phyloP scores from a whole-genome alignment of 805 yeast genomes.

The Maudiozyma barnettii region DNA sequence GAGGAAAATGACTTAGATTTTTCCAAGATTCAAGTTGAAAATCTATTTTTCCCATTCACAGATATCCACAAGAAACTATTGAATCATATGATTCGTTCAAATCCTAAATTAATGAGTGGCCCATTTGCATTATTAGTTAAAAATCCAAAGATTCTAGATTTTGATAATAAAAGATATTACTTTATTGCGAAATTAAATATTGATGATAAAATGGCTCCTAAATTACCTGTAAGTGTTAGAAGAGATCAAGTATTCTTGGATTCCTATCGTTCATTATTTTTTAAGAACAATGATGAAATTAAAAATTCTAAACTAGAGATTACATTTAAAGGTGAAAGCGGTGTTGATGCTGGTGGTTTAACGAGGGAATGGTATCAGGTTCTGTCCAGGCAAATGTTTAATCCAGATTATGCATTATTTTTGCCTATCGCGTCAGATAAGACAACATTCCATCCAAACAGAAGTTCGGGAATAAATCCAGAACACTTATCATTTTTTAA shows the following conservation, averaged over 20 bases:
- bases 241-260: slow-evolving; percentile 90
- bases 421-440: slow-evolving; percentile 85
- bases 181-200: slow-evolving; percentile 67
- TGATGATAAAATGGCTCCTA: slow-evolving; percentile 33
- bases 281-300: slow-evolving; percentile 66
- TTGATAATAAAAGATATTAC: slow-evolving; percentile 84
- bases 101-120: slow-evolving; percentile 91
- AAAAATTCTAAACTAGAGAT: slow-evolving; percentile 65
- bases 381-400: slow-evolving; percentile 86
- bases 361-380: slow-evolving; percentile 98
- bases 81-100: slow-evolving; percentile 83
- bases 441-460: slow-evolving; percentile 90
- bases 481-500: slow-evolving; percentile 89
- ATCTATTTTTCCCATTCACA: slow-evolving; percentile 74
- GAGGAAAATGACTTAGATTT: slow-evolving; percentile 52
- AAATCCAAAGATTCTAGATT: slow-evolving; percentile 83
- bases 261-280: slow-evolving; percentile 74
- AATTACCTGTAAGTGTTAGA: slow-evolving; percentile 59
- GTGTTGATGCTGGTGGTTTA: slow-evolving; percentile 97
- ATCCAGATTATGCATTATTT: slow-evolving; percentile 88
- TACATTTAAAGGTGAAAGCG: slow-evolving; percentile 85
- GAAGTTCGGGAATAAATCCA: slow-evolving; percentile 86
- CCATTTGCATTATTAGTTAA: slow-evolving; percentile 83
- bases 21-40: slow-evolving; percentile 64
- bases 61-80: slow-evolving; percentile 79